Conservation (phyloP, 2,329 filamentous ascomycete genomes). For the Plenodomus tracheiphilus region DNA sequence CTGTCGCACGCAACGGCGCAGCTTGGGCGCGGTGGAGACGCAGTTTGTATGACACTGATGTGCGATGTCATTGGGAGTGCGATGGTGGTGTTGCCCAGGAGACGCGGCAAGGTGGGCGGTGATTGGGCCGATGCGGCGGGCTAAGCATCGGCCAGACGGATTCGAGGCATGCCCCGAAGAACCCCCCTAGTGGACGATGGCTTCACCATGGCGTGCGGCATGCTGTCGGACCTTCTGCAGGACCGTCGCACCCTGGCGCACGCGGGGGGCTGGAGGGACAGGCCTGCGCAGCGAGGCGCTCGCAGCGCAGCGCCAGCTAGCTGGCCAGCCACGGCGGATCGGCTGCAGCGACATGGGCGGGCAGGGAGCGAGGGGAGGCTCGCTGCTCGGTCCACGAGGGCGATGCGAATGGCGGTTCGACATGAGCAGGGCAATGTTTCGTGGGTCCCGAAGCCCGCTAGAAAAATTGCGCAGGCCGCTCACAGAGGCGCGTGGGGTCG, state of each 20-base stretch:
- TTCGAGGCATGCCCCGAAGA: slow-evolving; percentile 15
- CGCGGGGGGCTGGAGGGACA: slow-evolving; percentile 16
- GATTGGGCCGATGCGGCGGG: slow-evolving; percentile 17
- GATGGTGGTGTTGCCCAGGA: slow-evolving; percentile 16
- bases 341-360: slow-evolving; percentile 7
- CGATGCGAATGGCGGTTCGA: background rate
- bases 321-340: slow-evolving; percentile 4
- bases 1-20: slow-evolving; percentile 13
- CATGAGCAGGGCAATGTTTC: slow-evolving; percentile 2
- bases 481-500: slow-evolving; percentile 10
- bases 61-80: slow-evolving; percentile 13
- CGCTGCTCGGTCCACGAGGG: background rate
- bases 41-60: slow-evolving; percentile 14
- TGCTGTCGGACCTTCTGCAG: slow-evolving; percentile 6
- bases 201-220: slow-evolving; percentile 13
- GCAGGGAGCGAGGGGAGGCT: background rate
- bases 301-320: background rate
- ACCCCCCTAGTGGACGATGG: slow-evolving; percentile 10
- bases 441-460: slow-evolving; percentile 20
- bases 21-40: slow-evolving; percentile 3
- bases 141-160: slow-evolving; percentile 13
- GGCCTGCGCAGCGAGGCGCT: background rate
- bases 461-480: slow-evolving; percentile 21
- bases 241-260: slow-evolving; percentile 14
- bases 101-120: slow-evolving; percentile 11